phyloP scores from a whole-genome alignment of 148 eudicot species.

The Heliosperma pusillum region DNA sequence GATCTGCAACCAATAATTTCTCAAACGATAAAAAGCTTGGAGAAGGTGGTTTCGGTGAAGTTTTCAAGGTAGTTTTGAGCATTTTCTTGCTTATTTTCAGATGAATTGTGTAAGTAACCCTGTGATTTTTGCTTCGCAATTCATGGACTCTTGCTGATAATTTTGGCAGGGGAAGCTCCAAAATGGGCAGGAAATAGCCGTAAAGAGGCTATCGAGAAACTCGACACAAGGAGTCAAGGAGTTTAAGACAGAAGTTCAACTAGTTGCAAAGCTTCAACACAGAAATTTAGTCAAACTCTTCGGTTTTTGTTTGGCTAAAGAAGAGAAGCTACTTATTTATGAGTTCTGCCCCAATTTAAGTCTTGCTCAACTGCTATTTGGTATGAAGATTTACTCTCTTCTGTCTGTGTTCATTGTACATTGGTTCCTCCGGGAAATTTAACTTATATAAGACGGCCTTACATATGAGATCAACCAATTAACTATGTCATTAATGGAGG shows the following conservation, averaged over 20 bases:
- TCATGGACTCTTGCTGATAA: background rate
- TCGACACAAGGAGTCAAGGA: constrained; percentile 23
- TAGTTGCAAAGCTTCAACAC: constrained; percentile 35
- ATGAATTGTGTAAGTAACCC: background rate
- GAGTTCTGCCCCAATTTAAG: constrained; percentile 30
- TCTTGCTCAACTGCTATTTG: constrained; percentile 26
- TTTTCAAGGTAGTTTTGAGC: constrained; percentile 26
- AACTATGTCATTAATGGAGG: background rate
- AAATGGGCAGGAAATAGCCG: constrained; percentile 22
- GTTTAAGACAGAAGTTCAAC: constrained; percentile 31
- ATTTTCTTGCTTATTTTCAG: background rate
- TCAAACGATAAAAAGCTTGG: constrained; percentile 31
- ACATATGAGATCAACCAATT: background rate
- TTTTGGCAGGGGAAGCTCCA: constrained; percentile 19
- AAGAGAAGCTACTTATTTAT: constrained; percentile 30
- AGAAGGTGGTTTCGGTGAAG: constrained; percentile 37
- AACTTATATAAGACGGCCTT: background rate
- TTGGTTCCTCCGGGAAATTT: background rate
- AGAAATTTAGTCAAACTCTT: constrained; percentile 28
- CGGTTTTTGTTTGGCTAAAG: constrained; percentile 23
- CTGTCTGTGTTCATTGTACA: background rate
- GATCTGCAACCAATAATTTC: constrained; percentile 26
- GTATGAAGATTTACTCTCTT: constrained; percentile 1
- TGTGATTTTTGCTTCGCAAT: background rate
- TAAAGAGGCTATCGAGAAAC: constrained; percentile 23